Base-by-base conservation (phyloP, 192 early-diverging fungal species). In the Coemansia asiatica region DNA sequence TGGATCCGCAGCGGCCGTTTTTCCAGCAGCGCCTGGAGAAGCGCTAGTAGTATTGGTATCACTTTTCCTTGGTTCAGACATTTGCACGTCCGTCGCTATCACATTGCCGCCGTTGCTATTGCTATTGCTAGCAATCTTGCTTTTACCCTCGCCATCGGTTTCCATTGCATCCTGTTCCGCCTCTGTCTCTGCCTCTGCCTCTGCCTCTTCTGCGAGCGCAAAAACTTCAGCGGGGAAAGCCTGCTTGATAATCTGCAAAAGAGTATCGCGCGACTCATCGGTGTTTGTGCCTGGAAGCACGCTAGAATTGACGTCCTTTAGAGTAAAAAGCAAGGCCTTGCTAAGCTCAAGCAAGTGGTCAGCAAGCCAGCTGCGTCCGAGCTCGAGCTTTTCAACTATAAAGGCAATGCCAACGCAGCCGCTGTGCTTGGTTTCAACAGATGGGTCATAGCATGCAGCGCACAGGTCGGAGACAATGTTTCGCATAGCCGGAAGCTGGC, bases 291-390 rank as follows among this genome's bases (percentile, higher is more conserved):
- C 31, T 2, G 68, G 66, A 9, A 81, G 49, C 2, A 57, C 67
- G 56, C 47, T 81, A 18, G 70, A 15, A 38, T 63, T 65, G 71
- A 77, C 81, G 71, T 97, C 96, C 79, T 99, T 98, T 12, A 99
- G 87, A 19, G 98, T 91, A 64, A 94, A 98, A 5, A 99, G 72
- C 18, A 99, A 72, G 1, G 94, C 90, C 63, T 93, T 92, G 67
- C 93, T 90, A 68, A 97, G 95, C 63, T 98, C 97, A 9, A 98
- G 73, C 60, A 97, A 89, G 70, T 95, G 94, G 29, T 92, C 91
- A n/a, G 93, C 72, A 83, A 97, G 89, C 97, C 97, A 99, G 29
- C 86, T 81, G 18, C 85, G 85, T 6, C 95, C 92, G 74, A 99
- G 82, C 23, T 91, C 86, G 29, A 99, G 84, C 64, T 94, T 83